Base-by-base conservation (phyloP, 139 green algal genomes). In the Asterochloris erici region DNA sequence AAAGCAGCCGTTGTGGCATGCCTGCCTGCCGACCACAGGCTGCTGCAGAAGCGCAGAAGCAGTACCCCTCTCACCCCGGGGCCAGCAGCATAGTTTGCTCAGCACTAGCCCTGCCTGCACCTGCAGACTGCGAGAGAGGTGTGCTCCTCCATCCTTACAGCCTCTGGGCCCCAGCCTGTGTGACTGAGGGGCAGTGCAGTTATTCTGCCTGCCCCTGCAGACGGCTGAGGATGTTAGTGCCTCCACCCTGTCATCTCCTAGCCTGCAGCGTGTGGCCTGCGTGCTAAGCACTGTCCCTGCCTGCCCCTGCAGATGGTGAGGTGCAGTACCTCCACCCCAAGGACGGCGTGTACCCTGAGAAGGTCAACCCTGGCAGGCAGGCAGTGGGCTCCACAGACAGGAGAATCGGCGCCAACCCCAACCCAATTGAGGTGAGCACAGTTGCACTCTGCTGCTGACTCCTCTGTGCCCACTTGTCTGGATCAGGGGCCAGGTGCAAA, bases 301-400 rank as follows among this genome's bases (percentile, higher is more conserved):
- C 91, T 75, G 95, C 98, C 75, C 98, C 96, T 92, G 94, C 95
- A 75, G 94, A 86, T 16, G 83, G 83, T n/a, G 95, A 99, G 93
- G 96, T 99, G 28, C 88, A 99, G 93, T 99, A 99, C 94, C 86
- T 99, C 79, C 97, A 99, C 92, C 97, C 97, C 79, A 97, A 97
- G 90, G 96, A 99, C 84, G 97, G 97, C 73, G 95, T 98, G 61
- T 99, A 99, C 95, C 97, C 97, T 63, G 97, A 99, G 94, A 98
- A 98, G 95, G 97, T 99, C 47, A 99, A 99, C 91, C 89, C 91
- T 61, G 96, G 96, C 86, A 93, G 97, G 83, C 85, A 88, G 9
- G 90, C 88, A 38, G 93, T 89, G 68, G 98, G 98, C 93, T 85
- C 93, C 85, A 98, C 98, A 91, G 90, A 96, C 84, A 90, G 97